A percentile compares a stretch with the other conserved stretches of the same genome.
Conservation (phyloP, 768 basidiomycete genomes). For the Termitomyces sp. region DNA sequence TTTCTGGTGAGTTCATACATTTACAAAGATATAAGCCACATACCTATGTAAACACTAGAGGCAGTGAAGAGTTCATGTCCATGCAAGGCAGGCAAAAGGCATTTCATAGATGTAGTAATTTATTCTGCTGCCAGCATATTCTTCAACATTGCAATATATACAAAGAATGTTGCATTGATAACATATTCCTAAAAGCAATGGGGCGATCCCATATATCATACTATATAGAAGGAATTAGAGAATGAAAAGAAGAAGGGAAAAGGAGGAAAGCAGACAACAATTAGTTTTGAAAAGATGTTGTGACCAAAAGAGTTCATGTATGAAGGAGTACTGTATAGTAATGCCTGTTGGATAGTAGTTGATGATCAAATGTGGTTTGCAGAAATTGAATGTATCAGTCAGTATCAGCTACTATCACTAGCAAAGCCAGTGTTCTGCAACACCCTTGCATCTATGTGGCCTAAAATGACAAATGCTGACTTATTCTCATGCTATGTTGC, state of each 20-base stretch:
- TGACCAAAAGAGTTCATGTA: constrained; percentile 7
- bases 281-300: constrained; percentile 1
- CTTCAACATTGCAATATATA: constrained; percentile 12
- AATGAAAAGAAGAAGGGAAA: not conserved
- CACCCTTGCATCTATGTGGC: constrained; percentile 8
- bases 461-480: constrained; percentile 1
- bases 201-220: not conserved
- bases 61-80: not conserved
- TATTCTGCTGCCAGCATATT: constrained; percentile 9
- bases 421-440: constrained; percentile 7
- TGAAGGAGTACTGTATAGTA: constrained; percentile 2
- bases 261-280: not conserved
- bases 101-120: constrained; percentile 12
- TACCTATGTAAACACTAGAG: not conserved
- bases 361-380: constrained; percentile 12
- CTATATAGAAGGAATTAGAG: constrained; percentile 1
- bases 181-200: not conserved
- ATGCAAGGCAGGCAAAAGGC: constrained; percentile 1
- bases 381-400: not conserved
- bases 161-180: not conserved
- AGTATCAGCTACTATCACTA: too few relatives aligned
- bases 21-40: not conserved
- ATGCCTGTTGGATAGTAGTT: constrained; percentile 6
- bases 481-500: constrained; percentile 12
- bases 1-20: constrained; percentile 5